Evolutionary conservation across 2,329 filamentous ascomycete genomes (phyloP), one percentile per base, ranked within the genome.

Genomic region (Microdochium bolleyi): DNA sequence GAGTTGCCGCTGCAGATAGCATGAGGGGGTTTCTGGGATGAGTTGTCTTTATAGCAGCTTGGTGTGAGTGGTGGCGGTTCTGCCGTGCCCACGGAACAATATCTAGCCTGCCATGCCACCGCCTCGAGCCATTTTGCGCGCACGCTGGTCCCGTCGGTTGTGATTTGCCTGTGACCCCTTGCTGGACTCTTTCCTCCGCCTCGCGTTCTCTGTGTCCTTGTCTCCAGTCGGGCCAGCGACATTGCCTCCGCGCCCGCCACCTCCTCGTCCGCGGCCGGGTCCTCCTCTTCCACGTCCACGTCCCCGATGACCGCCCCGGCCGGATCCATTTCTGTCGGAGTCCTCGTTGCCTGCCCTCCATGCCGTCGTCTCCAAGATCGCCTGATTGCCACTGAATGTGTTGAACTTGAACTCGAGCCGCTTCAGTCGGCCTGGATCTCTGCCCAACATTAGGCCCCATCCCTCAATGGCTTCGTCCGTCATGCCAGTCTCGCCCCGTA

Each of bases 391-490:
- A 13, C 75, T 73, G 57, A 88, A 89, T 19, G 79, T 74, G 11
- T 78, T 77, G 61, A 85, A 87, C 62, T 83, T 86, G 50, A 78
- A 78, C 68, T 96, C 89, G 46, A 97, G 70, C 53, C 80, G 77
- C 53, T 82, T 80, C 65, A 86, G 73, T 55, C 85, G 79, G 61
- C 82, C 80, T 1, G 88, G 79, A 60, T 92, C 87, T 30, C 92
- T 80, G 13, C 75, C 73, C 8, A 96, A 70, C 89, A 97, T 95
- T 49, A 96, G 73, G 0, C 82, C 89, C 92, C 92, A 99, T 4
- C 94, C 94, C 69, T 97, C 94, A 32, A 99, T 87, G 2, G 87
- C 85, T 69, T 97, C 92, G 60, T 97, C 92, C 0, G 90, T 91
- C 89, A 96, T 89, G 3, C 86, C 86, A 1, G 89, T 95, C 55